Conservation (phyloP, 2,329 filamentous ascomycete species). For the Colletotrichum cordylinicola region DNA sequence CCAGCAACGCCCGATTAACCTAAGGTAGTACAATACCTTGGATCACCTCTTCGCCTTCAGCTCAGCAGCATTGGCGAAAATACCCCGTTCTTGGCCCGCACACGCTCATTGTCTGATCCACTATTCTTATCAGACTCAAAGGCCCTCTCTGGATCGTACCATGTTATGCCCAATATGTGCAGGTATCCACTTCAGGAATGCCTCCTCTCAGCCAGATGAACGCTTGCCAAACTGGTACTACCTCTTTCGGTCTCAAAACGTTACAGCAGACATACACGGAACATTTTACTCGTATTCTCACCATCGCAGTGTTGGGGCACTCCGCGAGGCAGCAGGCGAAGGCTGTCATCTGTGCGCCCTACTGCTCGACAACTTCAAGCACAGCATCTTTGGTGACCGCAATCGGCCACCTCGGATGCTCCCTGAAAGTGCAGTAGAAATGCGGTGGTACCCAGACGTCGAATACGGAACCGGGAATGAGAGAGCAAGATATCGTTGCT, state of each 20-base stretch:
- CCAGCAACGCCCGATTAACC: too few species aligned
- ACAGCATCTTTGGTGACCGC: not conserved
- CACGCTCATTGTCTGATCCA: too few species aligned
- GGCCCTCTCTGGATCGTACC: too few species aligned
- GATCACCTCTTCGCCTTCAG: too few species aligned
- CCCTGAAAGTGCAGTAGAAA: not conserved
- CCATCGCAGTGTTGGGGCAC: accelerated
- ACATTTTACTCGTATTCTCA: not conserved
- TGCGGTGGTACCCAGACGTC: not conserved
- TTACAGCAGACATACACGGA: accelerated
- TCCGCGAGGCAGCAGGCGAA: accelerated
- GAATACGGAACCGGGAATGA: accelerated
- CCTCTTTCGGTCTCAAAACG: not conserved
- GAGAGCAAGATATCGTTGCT: not conserved
- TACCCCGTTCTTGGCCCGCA: too few species aligned
- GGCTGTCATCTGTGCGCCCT: accelerated
- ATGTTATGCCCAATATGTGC: too few species aligned
- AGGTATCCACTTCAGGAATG: not conserved
- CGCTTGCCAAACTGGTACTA: not conserved
- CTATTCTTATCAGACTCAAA: too few species aligned
- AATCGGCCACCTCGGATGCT: not conserved
- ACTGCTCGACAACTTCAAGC: not conserved
- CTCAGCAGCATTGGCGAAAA: too few species aligned
- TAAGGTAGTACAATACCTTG: too few species aligned
- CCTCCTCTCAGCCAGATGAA: accelerated